Evolutionary conservation across 2,329 filamentous ascomycete species (phyloP).

Genomic region (Rosellinia necatrix): DNA sequence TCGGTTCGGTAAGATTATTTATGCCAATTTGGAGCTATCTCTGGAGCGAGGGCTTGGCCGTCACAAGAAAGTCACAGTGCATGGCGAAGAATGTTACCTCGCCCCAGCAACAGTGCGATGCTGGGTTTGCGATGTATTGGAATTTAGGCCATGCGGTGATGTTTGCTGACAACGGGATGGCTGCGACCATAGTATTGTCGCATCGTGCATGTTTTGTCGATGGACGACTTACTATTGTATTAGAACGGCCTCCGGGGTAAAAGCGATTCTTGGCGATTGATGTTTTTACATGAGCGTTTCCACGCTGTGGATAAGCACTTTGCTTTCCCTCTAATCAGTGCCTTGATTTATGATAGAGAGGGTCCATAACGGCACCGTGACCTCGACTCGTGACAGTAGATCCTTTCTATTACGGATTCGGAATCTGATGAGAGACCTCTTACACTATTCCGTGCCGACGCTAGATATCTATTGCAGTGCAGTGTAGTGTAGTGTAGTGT

Average conservation of each 20-base stretch:
- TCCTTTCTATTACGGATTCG: slow-evolving; percentile 13
- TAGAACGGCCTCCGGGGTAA: background rate
- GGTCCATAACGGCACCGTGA: slow-evolving; percentile 19
- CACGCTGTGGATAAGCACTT: slow-evolving; percentile 29
- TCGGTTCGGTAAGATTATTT: slow-evolving; percentile 11
- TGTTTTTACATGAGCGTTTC: slow-evolving; percentile 27
- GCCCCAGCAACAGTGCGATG: slow-evolving; percentile 7
- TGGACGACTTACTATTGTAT: too few species aligned
- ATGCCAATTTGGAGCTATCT: slow-evolving; percentile 10
- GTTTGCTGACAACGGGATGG: background rate
- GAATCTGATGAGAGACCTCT: too few species aligned
- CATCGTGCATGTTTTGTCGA: background rate
- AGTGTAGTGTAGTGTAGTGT: too few species aligned
- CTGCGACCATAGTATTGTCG: background rate
- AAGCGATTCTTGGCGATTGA: slow-evolving; percentile 25
- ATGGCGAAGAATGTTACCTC: slow-evolving; percentile 17
- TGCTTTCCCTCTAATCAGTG: background rate
- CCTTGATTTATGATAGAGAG: background rate
- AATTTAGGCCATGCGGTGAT: background rate
- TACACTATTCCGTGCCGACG: too few species aligned
- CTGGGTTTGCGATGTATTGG: background rate
- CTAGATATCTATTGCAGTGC: too few species aligned
- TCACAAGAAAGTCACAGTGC: slow-evolving; percentile 26
- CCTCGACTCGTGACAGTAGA: slow-evolving; percentile 26
- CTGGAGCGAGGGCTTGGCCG: slow-evolving; percentile 13